Conservation (phyloP, 768 basidiomycete genomes). For the Boletus tylopilopsis region DNA sequence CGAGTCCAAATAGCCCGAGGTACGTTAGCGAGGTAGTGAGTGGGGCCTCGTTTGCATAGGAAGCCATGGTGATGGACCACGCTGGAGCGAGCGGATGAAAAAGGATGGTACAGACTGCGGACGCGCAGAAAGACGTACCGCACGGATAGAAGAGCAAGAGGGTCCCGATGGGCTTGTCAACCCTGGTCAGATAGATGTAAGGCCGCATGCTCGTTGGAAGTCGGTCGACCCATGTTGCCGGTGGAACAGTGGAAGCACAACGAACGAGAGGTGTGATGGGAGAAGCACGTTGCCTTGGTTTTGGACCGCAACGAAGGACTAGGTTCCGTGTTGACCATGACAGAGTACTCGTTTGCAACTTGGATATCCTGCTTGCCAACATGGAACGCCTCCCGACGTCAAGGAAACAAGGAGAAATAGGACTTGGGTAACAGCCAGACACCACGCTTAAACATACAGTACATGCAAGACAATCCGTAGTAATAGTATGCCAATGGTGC, state of each 20-base stretch:
- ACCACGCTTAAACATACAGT: constrained; percentile 25
- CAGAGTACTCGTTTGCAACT: background rate
- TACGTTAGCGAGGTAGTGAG: constrained; percentile 69
- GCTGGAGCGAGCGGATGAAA: constrained; percentile 44
- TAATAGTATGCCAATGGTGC: constrained; percentile 29
- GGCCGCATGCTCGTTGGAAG: constrained; percentile 61
- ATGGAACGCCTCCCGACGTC: constrained; percentile 4
- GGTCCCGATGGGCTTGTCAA: constrained; percentile 97
- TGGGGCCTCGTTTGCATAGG: constrained; percentile 72
- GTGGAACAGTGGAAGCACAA: constrained; percentile 13
- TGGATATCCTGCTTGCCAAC: constrained; percentile 5
- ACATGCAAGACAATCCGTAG: constrained; percentile 26
- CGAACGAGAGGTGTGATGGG: constrained; percentile 11
- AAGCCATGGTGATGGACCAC: constrained; percentile 98
- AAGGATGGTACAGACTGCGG: background rate
- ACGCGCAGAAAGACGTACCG: constrained; percentile 47
- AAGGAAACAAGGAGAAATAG: background rate
- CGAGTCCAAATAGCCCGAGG: constrained; percentile 78
- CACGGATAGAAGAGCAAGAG: constrained; percentile 92
- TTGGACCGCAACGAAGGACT: background rate
- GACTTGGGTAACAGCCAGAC: constrained; percentile 8
- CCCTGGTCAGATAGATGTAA: constrained; percentile 80
- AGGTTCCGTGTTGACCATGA: background rate
- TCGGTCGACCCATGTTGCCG: constrained; percentile 61
- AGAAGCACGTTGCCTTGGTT: background rate